Percentiles rank a stretch among this genome's conserved stretches.
These are phyloP conservation scores for Diplodia scrobiculata DNA, from an alignment of 2,329 filamentous ascomycete genomes.

Conservation along the genomic window DNA sequence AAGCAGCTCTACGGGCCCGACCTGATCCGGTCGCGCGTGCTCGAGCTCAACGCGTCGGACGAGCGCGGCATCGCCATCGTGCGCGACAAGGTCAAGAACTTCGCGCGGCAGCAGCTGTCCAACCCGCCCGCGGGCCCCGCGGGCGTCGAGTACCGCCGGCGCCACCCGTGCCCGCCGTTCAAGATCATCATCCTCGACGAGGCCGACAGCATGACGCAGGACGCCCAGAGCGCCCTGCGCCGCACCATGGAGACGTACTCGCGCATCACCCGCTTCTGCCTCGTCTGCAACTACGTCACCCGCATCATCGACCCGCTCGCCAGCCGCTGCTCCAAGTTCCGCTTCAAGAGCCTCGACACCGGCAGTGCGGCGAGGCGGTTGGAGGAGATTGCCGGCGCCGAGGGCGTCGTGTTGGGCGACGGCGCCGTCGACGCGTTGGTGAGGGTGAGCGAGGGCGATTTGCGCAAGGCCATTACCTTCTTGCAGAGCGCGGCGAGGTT, in stretches of 20 bases:
- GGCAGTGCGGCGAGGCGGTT: constrained; percentile 78
- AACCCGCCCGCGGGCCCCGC: constrained; percentile 70
- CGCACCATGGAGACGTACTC: constrained; percentile 98
- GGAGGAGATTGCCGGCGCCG: constrained; percentile 76
- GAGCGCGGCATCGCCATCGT: constrained; percentile 97
- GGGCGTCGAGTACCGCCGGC: constrained; percentile 60
- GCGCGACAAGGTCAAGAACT: constrained; percentile 96
- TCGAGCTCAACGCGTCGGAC: constrained; percentile 98
- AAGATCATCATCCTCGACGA: constrained; percentile 99
- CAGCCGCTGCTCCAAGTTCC: constrained; percentile 90
- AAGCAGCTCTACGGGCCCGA: constrained; percentile 97
- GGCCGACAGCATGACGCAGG: constrained; percentile 98
- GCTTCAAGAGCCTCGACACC: constrained; percentile 94
- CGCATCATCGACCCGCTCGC: constrained; percentile 96
- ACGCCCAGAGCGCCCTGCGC: constrained; percentile 88
- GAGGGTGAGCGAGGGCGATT: constrained; percentile 85
- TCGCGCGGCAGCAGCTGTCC: constrained; percentile 90
- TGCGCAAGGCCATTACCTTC: constrained; percentile 94
- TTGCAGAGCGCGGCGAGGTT: constrained; percentile 90
- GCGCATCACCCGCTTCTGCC: constrained; percentile 93
- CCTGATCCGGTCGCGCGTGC: constrained; percentile 88
- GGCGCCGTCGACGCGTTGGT: constrained; percentile 84
- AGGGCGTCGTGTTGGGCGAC: constrained; percentile 73
- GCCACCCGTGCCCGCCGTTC: constrained; percentile 94
- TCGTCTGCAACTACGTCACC: constrained; percentile 98